Conservation (phyloP, 768 basidiomycete genomes). For the Suillus fuscotomentosus region DNA sequence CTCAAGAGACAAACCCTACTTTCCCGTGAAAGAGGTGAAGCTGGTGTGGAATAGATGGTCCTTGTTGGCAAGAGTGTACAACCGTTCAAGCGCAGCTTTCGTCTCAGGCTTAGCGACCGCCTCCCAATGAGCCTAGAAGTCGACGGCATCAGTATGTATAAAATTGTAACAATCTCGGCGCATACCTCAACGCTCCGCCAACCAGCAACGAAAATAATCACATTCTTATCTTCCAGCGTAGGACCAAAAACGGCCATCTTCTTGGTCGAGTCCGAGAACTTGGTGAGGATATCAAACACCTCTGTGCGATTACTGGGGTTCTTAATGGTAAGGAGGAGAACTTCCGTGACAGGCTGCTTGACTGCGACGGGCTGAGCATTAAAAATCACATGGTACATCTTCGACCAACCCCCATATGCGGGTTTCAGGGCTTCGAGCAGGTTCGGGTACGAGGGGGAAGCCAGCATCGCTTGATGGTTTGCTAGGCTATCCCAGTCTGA, state of each 20-base stretch:
- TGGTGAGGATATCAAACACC: constrained; percentile 13
- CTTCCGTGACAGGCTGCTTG: constrained; percentile 21
- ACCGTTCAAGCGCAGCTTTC: constrained; percentile 3
- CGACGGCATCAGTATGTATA: background rate
- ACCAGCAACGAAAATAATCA: constrained; percentile 17
- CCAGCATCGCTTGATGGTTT: constrained; percentile 15
- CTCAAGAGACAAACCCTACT: background rate
- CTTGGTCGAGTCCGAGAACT: constrained; percentile 13
- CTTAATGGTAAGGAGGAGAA: constrained; percentile 19
- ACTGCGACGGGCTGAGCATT: constrained; percentile 14
- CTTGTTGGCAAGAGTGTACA: constrained; percentile 15
- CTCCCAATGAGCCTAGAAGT: constrained; percentile 17
- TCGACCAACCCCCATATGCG: constrained; percentile 4
- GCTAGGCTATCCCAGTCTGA: constrained; percentile 29
- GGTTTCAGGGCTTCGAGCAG: constrained; percentile 11
- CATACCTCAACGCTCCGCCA: constrained; percentile 27
- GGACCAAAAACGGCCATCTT: constrained; percentile 20
- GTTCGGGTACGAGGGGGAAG: background rate
- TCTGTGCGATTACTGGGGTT: constrained; percentile 18
- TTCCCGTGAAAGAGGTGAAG: constrained; percentile 9
- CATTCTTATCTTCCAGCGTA: constrained; percentile 21
- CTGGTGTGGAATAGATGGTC: constrained; percentile 15
- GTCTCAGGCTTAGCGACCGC: constrained; percentile 6
- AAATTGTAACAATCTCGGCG: background rate
- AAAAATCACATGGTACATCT: constrained; percentile 24